Base-by-base conservation (phyloP, 768 basidiomycete species). In the Collybiopsis confluens region DNA sequence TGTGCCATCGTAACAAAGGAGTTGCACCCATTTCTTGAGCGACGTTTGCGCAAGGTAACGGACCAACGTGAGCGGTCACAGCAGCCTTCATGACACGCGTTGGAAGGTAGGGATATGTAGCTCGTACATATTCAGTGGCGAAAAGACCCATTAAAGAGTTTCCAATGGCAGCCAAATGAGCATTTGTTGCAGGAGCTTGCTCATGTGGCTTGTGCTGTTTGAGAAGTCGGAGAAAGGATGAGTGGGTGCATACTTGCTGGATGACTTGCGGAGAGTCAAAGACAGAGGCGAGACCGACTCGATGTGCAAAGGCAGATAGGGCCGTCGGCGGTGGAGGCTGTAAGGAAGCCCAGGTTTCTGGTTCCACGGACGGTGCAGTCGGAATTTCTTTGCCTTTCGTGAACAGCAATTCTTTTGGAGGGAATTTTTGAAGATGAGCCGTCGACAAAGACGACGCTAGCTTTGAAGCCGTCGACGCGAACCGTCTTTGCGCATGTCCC, bases 131-230 rank as follows among this genome's bases (percentile, higher is more conserved):
- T 70, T 98, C 95, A 2, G 90, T 71, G 8, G 92, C 88, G 65
- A 97, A 94, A 27, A 97, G 76, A 51, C 95, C 95, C 72, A 97
- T 81, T 54, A 97, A 78, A 0, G 90, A 78, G 73, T 97, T 97
- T 37, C 94, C 95, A 13, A 95, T 70, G 0, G 78, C 68, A 2
- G 86, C 77, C 13, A 96, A 80, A 46, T 88, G 80, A 8, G 77
- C 85, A 71, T 98, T 98, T 41, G 85, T 85, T 26, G 73, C 65
- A 35, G 84, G 83, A 16, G 66, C 61, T 23, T 79, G 73, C 37
- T 77, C 74, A 58, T 78, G 64, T 13, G 87, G 84, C 62, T 79
- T 73, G 59, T 85, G 78, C 58, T 78, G 75, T 52, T 76, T 68
- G 63, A 81, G 78, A 49, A 85, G 71, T 40, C 71, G 61, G 47